Evolutionary conservation across 495 filamentous ascomycete species (phyloP), one percentile per base, ranked within the genome.

Genomic region (Sabuloglossum arenarium): DNA sequence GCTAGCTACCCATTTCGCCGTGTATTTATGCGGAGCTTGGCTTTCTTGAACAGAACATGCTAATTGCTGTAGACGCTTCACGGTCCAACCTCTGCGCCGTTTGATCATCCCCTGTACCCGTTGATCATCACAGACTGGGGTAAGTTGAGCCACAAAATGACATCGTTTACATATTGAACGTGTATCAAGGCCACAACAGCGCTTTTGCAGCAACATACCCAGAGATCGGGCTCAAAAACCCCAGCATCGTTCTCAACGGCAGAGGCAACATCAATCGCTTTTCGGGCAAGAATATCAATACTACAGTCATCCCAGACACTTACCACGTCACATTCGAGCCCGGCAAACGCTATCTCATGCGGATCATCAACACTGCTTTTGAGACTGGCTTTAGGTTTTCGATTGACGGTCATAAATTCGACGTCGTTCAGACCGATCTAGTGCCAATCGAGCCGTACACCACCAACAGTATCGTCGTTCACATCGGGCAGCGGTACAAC

Each of bases 401-500:
- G 25, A 74, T 79, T 56, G 77, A 79, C 61, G 69, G 70, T 49
- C 67, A 75, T 55, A 67, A 64, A 12, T 62, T 75, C 58, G 73
- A 71, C 28, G 68, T 80, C 46, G 74, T 79, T 57, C 64, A 66
- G 6, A 65, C 62, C 29, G 75, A 79, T 59, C 65, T 73, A 27
- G 72, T 76, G 6, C 75, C 77, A 11, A 73, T 80, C 51, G 63
- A 67, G 9, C 69, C 77, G 1, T 66, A 68, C 39, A 68, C 66
- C 23, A 67, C 69, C 45, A 58, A 68, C 28, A 66, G 67, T 27
- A 58, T 84, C 14, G 61, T 68, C 28, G 70, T 87, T 53, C 75
- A 63, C 29, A 85, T 86, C 62, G 82, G 77, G 11, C 81, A 87
- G 67, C 74, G 84, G 28, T 82, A 82, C 65, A 76, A 86, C 59